Evolutionary conservation across 208 protist genomes (phyloP).

Genomic region (Borovskyia barvae): DNA sequence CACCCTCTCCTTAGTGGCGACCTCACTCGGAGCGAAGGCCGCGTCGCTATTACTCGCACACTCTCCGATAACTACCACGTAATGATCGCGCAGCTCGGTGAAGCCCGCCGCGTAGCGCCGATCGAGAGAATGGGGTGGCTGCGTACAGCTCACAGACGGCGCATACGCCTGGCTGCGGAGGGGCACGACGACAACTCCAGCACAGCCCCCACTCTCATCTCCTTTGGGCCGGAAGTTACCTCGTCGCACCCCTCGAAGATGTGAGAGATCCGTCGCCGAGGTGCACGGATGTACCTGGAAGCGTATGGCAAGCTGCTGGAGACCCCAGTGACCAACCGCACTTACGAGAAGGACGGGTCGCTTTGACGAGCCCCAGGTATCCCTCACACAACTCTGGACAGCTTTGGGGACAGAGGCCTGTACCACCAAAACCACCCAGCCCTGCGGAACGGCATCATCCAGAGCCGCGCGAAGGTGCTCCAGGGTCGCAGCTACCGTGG

Average conservation of each 20-base stretch:
- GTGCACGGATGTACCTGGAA: constrained; percentile 52
- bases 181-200: constrained; percentile 11
- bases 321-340: constrained; percentile 41
- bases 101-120: neutral
- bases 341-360: constrained; percentile 45
- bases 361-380: constrained; percentile 31
- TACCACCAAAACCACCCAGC: constrained; percentile 47
- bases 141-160: neutral
- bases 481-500: constrained; percentile 7
- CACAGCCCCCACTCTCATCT: neutral
- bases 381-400: constrained; percentile 29
- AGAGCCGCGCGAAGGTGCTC: constrained; percentile 5
- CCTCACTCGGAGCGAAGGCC: no score
- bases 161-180: constrained; percentile 15
- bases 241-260: constrained; percentile 16
- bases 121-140: no score
- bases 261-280: constrained; percentile 2
- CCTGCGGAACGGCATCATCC: neutral
- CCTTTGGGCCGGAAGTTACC: no score
- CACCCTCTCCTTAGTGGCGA: neutral
- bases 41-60: no score
- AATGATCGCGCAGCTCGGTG: constrained; percentile 24
- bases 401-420: constrained; percentile 33
- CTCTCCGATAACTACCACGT: constrained; percentile 27
- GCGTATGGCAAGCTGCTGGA: constrained; percentile 52